Percentiles rank a stretch among this genome's conserved stretches.
Evolutionary conservation across 2,329 filamentous ascomycete genomes (phyloP).

Genomic region (Aspergillus vadensis): DNA sequence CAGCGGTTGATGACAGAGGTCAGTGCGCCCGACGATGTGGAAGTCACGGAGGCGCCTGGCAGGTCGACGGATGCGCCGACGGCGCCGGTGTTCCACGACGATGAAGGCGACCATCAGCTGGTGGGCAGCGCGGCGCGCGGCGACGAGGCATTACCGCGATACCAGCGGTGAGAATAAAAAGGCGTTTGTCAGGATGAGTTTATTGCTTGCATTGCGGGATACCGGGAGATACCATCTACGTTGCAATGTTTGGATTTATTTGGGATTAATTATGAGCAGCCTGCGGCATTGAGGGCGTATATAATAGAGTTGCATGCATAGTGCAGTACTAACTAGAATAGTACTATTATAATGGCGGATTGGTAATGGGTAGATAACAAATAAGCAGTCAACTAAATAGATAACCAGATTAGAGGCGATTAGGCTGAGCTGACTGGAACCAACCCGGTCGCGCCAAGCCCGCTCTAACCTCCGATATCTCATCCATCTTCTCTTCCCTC

Average conservation of each 20-base stretch:
- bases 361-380: neutral
- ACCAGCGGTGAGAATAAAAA: constrained; percentile 39
- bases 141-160: constrained; percentile 47
- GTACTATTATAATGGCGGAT: no score
- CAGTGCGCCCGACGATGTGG: constrained; percentile 56
- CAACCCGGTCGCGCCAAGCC: neutral
- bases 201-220: constrained; percentile 31
- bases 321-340: no score
- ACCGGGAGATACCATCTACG: constrained; percentile 38
- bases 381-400: neutral
- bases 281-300: no score
- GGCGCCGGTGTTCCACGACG: constrained; percentile 62
- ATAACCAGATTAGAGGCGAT: neutral
- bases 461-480: neutral
- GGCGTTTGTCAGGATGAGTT: constrained; percentile 2
- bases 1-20: constrained; percentile 64
- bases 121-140: constrained; percentile 40
- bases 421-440: neutral
- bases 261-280: neutral
- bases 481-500: neutral
- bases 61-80: constrained; percentile 46
- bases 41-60: neutral
- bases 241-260: constrained; percentile 14
- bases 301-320: neutral
- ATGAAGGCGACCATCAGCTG: constrained; percentile 56